Evolutionary conservation across 306 rosid genomes (phyloP).

Genomic region (Begonia fuchsioides): DNA sequence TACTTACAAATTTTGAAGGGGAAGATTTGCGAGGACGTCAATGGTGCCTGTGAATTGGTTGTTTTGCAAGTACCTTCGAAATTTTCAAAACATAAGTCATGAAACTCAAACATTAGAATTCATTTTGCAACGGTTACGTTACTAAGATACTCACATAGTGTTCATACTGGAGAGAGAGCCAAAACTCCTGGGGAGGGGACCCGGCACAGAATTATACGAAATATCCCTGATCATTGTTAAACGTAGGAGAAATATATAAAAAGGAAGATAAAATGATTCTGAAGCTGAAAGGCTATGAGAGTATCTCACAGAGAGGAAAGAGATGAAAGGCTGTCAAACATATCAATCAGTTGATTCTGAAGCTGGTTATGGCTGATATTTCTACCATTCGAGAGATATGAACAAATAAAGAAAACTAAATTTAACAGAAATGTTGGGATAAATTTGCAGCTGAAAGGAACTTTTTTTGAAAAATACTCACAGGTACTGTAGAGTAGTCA

Average conservation of each 20-base stretch:
- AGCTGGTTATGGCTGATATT: constrained; percentile 84
- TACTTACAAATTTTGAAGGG: constrained; percentile 61
- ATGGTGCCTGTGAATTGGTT: constrained; percentile 81
- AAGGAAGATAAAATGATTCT: constrained; percentile 5
- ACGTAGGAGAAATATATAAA: not conserved
- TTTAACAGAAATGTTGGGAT: constrained; percentile 9
- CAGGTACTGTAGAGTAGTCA: constrained; percentile 56
- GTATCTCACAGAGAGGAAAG: constrained; percentile 71
- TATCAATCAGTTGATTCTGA: constrained; percentile 33
- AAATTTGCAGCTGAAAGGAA: not conserved
- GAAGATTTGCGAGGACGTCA: constrained; percentile 69
- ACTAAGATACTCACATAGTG: constrained; percentile 40
- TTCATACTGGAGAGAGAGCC: constrained; percentile 62
- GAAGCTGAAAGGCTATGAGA: too few relatives aligned
- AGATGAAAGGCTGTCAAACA: constrained; percentile 48
- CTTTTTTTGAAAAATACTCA: constrained; percentile 21
- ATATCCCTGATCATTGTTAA: constrained; percentile 25
- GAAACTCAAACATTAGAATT: not conserved
- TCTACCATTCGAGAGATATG: constrained; percentile 28
- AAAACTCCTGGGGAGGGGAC: constrained; percentile 68
- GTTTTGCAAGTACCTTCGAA: constrained; percentile 62
- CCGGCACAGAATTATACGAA: constrained; percentile 63
- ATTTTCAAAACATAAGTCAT: constrained; percentile 4
- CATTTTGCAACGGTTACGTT: not conserved
- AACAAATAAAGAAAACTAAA: constrained; percentile 2